Conservation (phyloP, 345 rosid species). For the Luvunga scandens region DNA sequence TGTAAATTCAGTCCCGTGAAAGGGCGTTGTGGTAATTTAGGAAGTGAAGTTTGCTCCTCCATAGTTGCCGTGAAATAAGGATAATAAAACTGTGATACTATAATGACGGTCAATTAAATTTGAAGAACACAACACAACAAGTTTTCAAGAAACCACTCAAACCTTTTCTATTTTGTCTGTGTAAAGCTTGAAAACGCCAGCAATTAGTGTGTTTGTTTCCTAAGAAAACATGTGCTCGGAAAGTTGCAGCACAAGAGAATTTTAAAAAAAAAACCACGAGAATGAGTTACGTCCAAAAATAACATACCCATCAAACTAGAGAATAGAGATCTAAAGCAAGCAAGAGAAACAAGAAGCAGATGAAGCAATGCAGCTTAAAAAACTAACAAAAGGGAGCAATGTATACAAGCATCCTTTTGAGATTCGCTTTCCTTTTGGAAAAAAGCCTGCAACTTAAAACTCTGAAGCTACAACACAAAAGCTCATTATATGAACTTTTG, state of each 20-base stretch:
- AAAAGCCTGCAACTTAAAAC: constrained; percentile 27
- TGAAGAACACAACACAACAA: constrained; percentile 5
- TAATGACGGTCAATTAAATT: constrained; percentile 27
- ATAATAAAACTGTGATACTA: constrained; percentile 18
- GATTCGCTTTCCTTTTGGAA: constrained; percentile 25
- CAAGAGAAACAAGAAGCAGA: not conserved
- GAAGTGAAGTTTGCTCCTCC: constrained; percentile 33
- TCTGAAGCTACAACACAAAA: constrained; percentile 20
- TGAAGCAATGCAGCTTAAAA: constrained; percentile 10
- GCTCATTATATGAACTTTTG: not conserved
- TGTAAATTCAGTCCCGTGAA: not conserved
- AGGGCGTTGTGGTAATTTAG: constrained; percentile 38
- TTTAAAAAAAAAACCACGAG: not conserved
- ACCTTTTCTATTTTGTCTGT: constrained; percentile 20
- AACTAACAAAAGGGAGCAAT: not conserved
- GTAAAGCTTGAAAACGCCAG: constrained; percentile 4
- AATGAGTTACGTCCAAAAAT: not conserved
- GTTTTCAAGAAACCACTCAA: constrained; percentile 19
- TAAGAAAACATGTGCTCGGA: constrained; percentile 14
- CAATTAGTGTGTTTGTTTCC: constrained; percentile 27
- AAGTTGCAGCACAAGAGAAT: not conserved
- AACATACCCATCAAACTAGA: constrained; percentile 2
- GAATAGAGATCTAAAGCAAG: constrained; percentile 19
- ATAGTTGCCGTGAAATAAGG: constrained; percentile 62
- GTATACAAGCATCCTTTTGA: constrained; percentile 11